Evolutionary conservation across 805 yeast genomes (phyloP), one percentile per base, ranked within the genome.

Genomic region (Ogataea henricii): DNA sequence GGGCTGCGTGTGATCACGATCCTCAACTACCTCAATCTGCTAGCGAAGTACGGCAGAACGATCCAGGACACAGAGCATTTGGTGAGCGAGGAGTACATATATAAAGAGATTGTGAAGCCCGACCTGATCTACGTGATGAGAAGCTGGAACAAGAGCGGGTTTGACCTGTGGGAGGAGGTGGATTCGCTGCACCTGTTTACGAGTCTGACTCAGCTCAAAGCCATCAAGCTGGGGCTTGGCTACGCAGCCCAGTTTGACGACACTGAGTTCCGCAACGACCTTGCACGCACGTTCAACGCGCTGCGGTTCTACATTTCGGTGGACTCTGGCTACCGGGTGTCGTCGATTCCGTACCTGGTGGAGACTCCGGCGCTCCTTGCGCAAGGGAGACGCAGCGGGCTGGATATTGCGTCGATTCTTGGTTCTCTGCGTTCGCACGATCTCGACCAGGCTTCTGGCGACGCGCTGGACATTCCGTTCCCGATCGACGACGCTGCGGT

Each of bases 121-220:
- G 97, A 91, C 67, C 76, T 91, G 58, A 69, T 73, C 43, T 92
- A 83, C 57, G 74, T 87, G 18, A 53, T 76, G 14, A 59, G 66
- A 4, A 74, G 78, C 57, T 92, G 97, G 97, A 58, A 68, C 10
- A 62, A 67, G 9, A 65, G 68, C 4, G 84, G 89, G n/a, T 92
- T 87, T 69, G 97, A 91, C 68, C 71, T 91, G 35, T 91, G 98
- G 98, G 98, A 91, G 69, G 98, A 91, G 66, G 72, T 87, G 42
- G 63, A 81, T 49, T 81, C 91, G 0, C 59, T 71, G 42, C 97
- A 91, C 65, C 83, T 89, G 52, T 92, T 89, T 67, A 91, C 96
- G 1, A 71, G 85, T 12, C 65, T 87, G 57, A 80, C 83, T 3
- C 96, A 90, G 65, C 71, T 87, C 51, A 78, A 83, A 51, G 87